A percentile compares a stretch with the other conserved stretches of the same genome.
Evolutionary conservation across 2,329 filamentous ascomycete species (phyloP).

Genomic region (Ophiostoma perfectum): DNA sequence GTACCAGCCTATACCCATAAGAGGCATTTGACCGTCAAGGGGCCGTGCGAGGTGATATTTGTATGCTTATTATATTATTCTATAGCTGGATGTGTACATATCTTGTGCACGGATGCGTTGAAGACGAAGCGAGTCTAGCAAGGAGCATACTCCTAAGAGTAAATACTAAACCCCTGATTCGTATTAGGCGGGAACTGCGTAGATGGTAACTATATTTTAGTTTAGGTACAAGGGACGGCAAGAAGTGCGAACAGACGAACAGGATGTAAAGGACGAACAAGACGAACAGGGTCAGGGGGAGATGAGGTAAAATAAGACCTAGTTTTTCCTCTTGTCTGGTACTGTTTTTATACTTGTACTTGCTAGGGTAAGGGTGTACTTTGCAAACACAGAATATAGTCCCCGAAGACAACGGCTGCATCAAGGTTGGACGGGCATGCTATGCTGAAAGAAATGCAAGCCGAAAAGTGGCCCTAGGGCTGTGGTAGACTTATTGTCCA

Average conservation of each 20-base stretch:
- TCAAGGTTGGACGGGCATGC: too few species aligned
- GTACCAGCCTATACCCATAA: slow-evolving; percentile 5
- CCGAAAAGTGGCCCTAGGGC: too few species aligned
- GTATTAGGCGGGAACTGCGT: too few species aligned
- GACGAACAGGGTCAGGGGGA: slow-evolving; percentile 2
- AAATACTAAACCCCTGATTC: too few species aligned
- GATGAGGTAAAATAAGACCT: neutral
- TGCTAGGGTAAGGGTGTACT: neutral
- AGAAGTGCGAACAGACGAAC: neutral
- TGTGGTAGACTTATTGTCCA: too few species aligned
- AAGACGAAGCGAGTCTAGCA: too few species aligned
- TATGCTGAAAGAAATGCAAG: too few species aligned
- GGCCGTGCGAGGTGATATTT: neutral
- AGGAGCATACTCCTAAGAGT: too few species aligned
- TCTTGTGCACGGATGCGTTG: too few species aligned
- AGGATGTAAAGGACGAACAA: neutral
- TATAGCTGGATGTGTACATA: neutral
- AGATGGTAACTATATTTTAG: neutral
- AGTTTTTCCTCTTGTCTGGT: slow-evolving; percentile 3
- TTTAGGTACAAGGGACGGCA: neutral
- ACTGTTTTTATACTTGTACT: neutral
- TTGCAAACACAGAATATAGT: neutral
- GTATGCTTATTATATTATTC: neutral
- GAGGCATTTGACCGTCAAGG: neutral
- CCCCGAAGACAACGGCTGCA: neutral